Conservation (phyloP, 768 basidiomycete genomes). For the Amanita rimosa region DNA sequence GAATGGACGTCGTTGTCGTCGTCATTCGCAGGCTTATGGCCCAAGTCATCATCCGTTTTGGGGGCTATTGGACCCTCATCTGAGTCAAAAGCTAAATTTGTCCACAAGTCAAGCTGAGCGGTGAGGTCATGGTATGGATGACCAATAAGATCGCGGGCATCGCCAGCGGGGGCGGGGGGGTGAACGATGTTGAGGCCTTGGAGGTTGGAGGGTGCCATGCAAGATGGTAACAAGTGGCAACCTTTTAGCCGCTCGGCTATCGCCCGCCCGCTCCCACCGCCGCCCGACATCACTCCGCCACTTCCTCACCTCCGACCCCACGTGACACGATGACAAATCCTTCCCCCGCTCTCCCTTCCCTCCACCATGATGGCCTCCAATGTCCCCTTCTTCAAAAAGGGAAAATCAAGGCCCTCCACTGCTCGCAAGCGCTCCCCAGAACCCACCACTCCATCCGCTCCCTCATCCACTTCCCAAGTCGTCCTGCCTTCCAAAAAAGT, state of each 20-base stretch:
- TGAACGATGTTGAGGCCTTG: slow-evolving; percentile 78
- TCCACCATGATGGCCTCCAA: slow-evolving; percentile 18
- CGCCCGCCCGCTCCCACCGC: not conserved
- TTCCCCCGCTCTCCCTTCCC: not conserved
- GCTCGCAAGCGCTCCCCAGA: slow-evolving; percentile 66
- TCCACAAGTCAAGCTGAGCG: slow-evolving; percentile 78
- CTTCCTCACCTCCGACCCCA: not conserved
- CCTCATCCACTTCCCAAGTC: slow-evolving; percentile 43
- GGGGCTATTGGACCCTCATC: slow-evolving; percentile 47
- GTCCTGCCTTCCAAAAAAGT: slow-evolving; percentile 66
- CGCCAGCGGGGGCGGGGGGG: slow-evolving; percentile 27
- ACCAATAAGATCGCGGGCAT: slow-evolving; percentile 49
- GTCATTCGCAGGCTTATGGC: slow-evolving; percentile 24
- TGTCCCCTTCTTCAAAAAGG: slow-evolving; percentile 83
- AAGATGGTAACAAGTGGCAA: not conserved
- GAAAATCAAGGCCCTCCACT: slow-evolving; percentile 67
- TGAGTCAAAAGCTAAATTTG: slow-evolving; percentile 67
- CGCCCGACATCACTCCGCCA: not conserved
- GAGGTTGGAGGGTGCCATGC: slow-evolving; percentile 52
- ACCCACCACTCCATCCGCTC: slow-evolving; percentile 26
- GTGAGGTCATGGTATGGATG: slow-evolving; percentile 63
- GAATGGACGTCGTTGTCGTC: slow-evolving; percentile 31
- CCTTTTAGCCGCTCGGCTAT: not conserved
- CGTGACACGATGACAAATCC: not conserved
- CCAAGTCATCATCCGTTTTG: slow-evolving; percentile 23